A percentile compares a stretch with the other conserved stretches of the same genome.
phyloP scores from a whole-genome alignment of 192 early-diverging fungal species.

The Backusella sp. region DNA sequence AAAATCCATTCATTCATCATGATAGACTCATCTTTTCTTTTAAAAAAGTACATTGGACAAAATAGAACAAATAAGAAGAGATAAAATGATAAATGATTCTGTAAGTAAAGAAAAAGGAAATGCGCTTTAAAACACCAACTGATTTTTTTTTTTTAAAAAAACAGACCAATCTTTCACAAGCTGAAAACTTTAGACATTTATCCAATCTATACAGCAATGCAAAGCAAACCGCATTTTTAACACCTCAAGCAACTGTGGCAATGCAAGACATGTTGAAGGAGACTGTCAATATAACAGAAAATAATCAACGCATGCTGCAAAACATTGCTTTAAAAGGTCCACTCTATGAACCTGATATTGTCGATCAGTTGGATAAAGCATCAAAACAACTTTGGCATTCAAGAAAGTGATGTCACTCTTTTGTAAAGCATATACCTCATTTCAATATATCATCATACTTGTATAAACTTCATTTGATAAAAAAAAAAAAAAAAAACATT shows the following conservation, averaged over 20 bases:
- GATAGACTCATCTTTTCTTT: neutral
- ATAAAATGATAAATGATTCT: neutral
- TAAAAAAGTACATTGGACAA: neutral
- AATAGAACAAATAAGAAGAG: neutral
- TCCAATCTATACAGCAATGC: neutral
- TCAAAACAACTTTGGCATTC: neutral
- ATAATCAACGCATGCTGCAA: neutral
- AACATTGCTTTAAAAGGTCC: neutral
- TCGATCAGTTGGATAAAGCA: neutral
- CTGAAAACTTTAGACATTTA: neutral
- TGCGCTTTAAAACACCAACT: neutral
- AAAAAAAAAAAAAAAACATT: neutral
- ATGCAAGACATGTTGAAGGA: neutral
- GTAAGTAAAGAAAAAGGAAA: neutral
- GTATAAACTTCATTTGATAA: neutral
- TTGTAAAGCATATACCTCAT: neutral
- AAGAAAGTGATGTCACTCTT: neutral
- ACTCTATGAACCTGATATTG: neutral
- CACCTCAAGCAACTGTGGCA: neutral
- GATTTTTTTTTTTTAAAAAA: neutral
- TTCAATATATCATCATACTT: neutral
- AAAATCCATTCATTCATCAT: neutral
- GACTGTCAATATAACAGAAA: slow-evolving; percentile 4
- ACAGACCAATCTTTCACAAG: neutral
- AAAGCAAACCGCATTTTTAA: neutral